Percentiles rank a stretch among this genome's conserved stretches.
phyloP scores from a whole-genome alignment of 495 filamentous ascomycete genomes.

The Aspergillus sclerotioniger region DNA sequence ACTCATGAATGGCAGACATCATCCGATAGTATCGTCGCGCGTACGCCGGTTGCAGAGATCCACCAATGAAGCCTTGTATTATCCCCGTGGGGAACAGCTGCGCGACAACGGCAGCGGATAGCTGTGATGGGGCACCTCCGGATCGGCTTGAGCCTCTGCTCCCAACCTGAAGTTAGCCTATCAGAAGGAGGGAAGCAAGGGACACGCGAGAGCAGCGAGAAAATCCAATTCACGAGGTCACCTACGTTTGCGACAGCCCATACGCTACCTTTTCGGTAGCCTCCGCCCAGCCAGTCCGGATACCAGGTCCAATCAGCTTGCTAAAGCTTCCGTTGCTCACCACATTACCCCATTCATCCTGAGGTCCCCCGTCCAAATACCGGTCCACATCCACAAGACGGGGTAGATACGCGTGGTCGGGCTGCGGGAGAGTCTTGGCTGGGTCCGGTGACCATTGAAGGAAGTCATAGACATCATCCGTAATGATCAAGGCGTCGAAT shows the following conservation, averaged over 20 bases:
- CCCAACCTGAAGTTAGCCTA: slow-evolving; percentile 6
- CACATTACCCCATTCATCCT: slow-evolving; percentile 66
- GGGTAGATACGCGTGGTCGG: slow-evolving; percentile 55
- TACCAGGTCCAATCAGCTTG: slow-evolving; percentile 78
- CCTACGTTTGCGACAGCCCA: slow-evolving; percentile 66
- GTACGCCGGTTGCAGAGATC: slow-evolving; percentile 53
- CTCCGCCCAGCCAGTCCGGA: slow-evolving; percentile 82
- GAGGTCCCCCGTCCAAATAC: slow-evolving; percentile 53
- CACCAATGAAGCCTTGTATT: slow-evolving; percentile 49
- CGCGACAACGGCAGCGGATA: slow-evolving; percentile 63
- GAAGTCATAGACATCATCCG: slow-evolving; percentile 90
- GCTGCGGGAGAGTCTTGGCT: slow-evolving; percentile 12
- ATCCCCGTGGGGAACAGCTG: slow-evolving; percentile 54
- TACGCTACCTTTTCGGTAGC: slow-evolving; percentile 62
- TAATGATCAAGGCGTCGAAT: slow-evolving; percentile 74
- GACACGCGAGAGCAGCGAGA: background rate
- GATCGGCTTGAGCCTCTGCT: slow-evolving; percentile 64
- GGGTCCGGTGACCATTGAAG: slow-evolving; percentile 64
- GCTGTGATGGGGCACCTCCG: slow-evolving; percentile 74
- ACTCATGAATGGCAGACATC: slow-evolving; percentile 49
- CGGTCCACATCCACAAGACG: slow-evolving; percentile 77
- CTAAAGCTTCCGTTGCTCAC: slow-evolving; percentile 81
- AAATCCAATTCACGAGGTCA: background rate
- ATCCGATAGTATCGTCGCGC: slow-evolving; percentile 53
- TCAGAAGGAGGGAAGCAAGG: background rate